Base-by-base conservation (phyloP, 148 eudicot genomes). In the Vaccinium corymbosum region DNA sequence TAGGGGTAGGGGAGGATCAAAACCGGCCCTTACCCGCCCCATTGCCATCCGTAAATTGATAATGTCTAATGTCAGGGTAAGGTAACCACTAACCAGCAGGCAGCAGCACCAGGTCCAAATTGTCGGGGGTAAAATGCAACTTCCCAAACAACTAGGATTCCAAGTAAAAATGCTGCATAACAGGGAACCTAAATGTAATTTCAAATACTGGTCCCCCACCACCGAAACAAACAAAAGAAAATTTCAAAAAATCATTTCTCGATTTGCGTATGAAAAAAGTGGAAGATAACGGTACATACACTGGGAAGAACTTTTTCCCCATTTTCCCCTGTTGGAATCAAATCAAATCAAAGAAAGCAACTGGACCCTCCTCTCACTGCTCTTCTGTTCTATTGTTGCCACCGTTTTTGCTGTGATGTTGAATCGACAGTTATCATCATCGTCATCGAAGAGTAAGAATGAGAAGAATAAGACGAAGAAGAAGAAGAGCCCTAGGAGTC, bases 401-500 rank as follows among this genome's bases (percentile, higher is more conserved):
- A 66, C 72, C 29, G 72, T 25, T 22, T 35, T 35, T 35, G 38
- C 32, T 2, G 72, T 38, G 19, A 77, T 77, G 80, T 77, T 51
- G 57, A 77, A 77, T 5, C 80, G 38, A 22, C 80, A 77, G 57
- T 50, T 51, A 3, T 51, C 80, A 76, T 76, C 79, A 1, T 46
- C 79, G 0, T 76, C 79, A 1, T 19, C 53, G 7, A 76, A 76
- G 55, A 76, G 6, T n/a, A 48, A 12, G 55, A 19, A 76, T 13
- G 27, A 42, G 32, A 49, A 50, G 59, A 76, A 76, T 35, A 35
- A 35, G 38, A 35, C 38, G 7, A 76, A 48, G 79, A 62, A 56
- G 6, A 42, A 76, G 35, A n/a, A 76, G 80, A 22, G 35, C 56
- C 80, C 59, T 6, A 55, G 38, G 13, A 25, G 61, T 78, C 80